Percentiles rank a stretch among this genome's conserved stretches.
Evolutionary conservation across 1,284 basidiomycete genomes (phyloP).

Genomic region (Ceratobasidium sp.): DNA sequence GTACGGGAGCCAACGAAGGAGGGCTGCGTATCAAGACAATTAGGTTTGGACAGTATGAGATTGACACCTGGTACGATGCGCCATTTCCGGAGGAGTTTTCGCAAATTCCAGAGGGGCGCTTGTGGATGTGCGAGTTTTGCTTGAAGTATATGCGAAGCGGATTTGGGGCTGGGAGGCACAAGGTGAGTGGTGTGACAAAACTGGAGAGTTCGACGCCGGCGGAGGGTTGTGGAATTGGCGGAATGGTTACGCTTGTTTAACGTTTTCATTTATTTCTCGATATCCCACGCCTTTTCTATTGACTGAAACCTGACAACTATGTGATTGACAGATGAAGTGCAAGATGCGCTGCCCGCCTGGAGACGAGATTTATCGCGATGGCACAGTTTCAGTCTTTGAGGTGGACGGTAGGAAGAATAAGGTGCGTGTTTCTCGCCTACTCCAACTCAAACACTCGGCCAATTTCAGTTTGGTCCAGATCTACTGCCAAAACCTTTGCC

Average conservation of each 20-base stretch:
- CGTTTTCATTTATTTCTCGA: conserved; percentile 3
- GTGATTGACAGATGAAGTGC: conserved; percentile 79
- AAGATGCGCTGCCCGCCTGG: conserved; percentile 94
- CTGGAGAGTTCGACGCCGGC: not conserved
- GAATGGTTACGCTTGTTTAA: not conserved
- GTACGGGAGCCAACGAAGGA: conserved; percentile 48
- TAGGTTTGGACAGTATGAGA: conserved; percentile 92
- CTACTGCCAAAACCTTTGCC: conserved; percentile 99
- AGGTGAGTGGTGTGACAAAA: conserved; percentile 60
- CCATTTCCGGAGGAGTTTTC: conserved; percentile 99
- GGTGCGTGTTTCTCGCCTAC: conserved; percentile 54
- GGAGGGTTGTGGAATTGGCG: not conserved
- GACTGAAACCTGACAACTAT: conserved; percentile 18
- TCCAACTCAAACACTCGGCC: not conserved
- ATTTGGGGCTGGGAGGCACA: conserved; percentile 86
- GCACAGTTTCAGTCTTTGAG: conserved; percentile 89
- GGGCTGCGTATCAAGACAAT: conserved; percentile 81
- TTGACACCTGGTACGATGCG: conserved; percentile 98
- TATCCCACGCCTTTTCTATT: not conserved
- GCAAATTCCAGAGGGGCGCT: conserved; percentile 85
- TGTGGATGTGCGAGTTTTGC: conserved; percentile 99
- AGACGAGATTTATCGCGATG: conserved; percentile 97
- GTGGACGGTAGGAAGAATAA: conserved; percentile 99
- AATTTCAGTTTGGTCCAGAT: conserved; percentile 62
- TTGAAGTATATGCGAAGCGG: conserved; percentile 98